Evolutionary conservation across 345 rosid genomes (phyloP).

Genomic region (Punica granatum): DNA sequence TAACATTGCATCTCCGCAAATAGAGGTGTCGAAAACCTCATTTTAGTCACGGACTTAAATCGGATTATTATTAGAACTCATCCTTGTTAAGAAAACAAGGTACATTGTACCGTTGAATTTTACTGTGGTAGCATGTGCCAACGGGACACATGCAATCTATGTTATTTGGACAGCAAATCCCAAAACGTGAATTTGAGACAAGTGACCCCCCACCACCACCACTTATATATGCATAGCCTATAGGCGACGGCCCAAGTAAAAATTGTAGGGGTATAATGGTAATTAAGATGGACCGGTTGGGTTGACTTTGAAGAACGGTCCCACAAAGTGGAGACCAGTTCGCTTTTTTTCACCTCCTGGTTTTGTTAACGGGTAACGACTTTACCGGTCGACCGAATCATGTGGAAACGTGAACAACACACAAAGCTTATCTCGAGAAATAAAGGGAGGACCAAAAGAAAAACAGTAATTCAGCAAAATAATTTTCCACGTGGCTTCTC

Average conservation of each 20-base stretch:
- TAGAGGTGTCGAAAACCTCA: too few species aligned
- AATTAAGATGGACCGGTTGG: constrained; percentile 4
- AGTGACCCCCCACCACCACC: background rate
- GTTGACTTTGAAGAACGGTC: constrained; percentile 24
- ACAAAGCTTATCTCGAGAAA: background rate
- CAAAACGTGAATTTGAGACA: background rate
- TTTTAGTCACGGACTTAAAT: too few species aligned
- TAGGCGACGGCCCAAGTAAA: background rate
- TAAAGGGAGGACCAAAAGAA: background rate
- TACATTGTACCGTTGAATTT: background rate
- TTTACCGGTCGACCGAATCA: constrained; percentile 63
- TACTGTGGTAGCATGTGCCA: constrained; percentile 4
- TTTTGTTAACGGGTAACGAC: constrained; percentile 42
- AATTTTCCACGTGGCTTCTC: constrained; percentile 8
- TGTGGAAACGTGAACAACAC: constrained; percentile 10
- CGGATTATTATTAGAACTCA: too few species aligned
- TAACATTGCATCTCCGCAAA: too few species aligned
- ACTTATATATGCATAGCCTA: background rate
- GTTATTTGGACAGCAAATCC: background rate
- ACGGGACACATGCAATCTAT: background rate
- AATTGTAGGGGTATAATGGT: constrained; percentile 21
- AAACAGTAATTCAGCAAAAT: too few species aligned
- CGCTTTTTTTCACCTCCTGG: constrained; percentile 24
- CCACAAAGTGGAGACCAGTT: constrained; percentile 38
- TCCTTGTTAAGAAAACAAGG: background rate